phyloP scores from a whole-genome alignment of 1,284 basidiomycete species.

The Trametes hirsuta region DNA sequence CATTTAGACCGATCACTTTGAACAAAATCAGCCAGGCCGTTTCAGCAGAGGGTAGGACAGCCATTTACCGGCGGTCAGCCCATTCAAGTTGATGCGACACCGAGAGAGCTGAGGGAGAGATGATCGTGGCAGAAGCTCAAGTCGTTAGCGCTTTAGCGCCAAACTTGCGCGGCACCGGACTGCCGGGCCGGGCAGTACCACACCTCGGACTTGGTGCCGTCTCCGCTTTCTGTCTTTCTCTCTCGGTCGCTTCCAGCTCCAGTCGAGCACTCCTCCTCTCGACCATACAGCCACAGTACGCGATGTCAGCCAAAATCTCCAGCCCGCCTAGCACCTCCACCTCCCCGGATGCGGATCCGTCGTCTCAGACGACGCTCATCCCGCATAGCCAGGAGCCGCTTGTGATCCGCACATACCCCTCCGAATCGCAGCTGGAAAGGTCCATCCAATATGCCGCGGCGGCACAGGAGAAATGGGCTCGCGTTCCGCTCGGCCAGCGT shows the following conservation, averaged over 20 bases:
- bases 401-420: constrained; percentile 62
- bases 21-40: no score
- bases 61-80: no score
- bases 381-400: constrained; percentile 70
- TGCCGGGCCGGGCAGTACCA: no score
- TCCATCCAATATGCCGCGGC: constrained; percentile 59
- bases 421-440: constrained; percentile 57
- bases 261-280: not conserved
- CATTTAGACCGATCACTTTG: no score
- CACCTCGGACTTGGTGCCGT: no score
- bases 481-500: constrained; percentile 69
- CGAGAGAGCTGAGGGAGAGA: no score
- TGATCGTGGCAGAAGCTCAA: no score
- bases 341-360: constrained; percentile 11
- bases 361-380: constrained; percentile 65
- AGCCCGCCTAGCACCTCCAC: constrained; percentile 9
- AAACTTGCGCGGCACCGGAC: no score
- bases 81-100: no score
- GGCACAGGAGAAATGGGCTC: constrained; percentile 78
- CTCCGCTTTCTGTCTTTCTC: no score
- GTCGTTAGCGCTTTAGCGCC: no score
- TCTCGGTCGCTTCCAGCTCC: not conserved
- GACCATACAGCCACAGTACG: not conserved
- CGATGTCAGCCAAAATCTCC: constrained; percentile 6
- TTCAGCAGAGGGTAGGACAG: no score